Conservation (phyloP, 192 early-diverging fungal genomes). For the Funneliformis geosporum region DNA sequence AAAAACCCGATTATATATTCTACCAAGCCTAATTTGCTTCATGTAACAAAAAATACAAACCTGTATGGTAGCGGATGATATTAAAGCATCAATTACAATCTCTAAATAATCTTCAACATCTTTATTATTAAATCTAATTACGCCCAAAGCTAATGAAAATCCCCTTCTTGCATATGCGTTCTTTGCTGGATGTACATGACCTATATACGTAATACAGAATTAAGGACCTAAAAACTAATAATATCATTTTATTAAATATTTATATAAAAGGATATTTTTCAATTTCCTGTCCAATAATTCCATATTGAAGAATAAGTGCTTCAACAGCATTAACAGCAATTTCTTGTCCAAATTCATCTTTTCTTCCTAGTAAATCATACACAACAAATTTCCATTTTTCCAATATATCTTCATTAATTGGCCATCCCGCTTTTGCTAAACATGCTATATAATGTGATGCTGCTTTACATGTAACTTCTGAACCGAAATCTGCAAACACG, state of each 20-base stretch:
- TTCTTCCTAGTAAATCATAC: slow-evolving; percentile 56
- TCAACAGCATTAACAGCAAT: slow-evolving; percentile 52
- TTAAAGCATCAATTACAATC: slow-evolving; percentile 36
- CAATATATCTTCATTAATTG: slow-evolving; percentile 32
- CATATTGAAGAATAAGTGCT: slow-evolving; percentile 44
- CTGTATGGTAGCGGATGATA: slow-evolving; percentile 35
- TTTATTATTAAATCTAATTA: slow-evolving; percentile 44
- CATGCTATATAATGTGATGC: slow-evolving; percentile 52
- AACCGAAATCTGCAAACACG: slow-evolving; percentile 59
- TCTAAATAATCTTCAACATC: slow-evolving; percentile 24
- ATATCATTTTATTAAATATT: background rate
- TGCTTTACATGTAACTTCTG: slow-evolving; percentile 57
- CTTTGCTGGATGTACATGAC: slow-evolving; percentile 32
- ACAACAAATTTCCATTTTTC: slow-evolving; percentile 57
- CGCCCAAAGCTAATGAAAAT: slow-evolving; percentile 65
- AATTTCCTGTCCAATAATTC: slow-evolving; percentile 42
- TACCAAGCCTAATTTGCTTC: background rate
- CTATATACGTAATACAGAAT: slow-evolving; percentile 33
- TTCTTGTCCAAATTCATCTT: slow-evolving; percentile 66
- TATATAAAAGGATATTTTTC: slow-evolving; percentile 34
- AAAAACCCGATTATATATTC: slow-evolving; percentile 21
- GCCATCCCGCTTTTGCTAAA: slow-evolving; percentile 50
- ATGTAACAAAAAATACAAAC: slow-evolving; percentile 17
- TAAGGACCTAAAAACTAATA: background rate
- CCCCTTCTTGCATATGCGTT: slow-evolving; percentile 60